Evolutionary conservation across 139 green algal species (phyloP), one percentile per base, ranked within the genome.

Genomic region (Chlamydomonas schloesseri): DNA sequence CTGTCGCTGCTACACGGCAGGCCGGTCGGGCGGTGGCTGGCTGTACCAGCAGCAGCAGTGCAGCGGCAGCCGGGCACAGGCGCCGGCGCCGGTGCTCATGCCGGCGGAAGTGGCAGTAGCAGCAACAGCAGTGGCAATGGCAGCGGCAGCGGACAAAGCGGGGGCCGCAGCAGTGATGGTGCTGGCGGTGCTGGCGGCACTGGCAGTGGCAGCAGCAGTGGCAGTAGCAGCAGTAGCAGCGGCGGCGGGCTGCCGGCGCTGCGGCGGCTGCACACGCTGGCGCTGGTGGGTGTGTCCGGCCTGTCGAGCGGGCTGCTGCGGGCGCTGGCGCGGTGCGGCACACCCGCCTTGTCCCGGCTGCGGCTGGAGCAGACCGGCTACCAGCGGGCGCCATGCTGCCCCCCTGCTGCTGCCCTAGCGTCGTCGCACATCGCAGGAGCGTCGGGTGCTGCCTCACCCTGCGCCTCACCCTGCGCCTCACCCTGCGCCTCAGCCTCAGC

Each of bases 1-100:
- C 34, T 79, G 36, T 62, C 81, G 18, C 55, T 87, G 33, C 50
- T 87, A 34, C 71, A 79, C 81, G 81, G 81, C 67, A 68, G 42
- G 21, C n/a, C 47, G 4, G 0, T 69, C 79, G 79, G 31, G 50
- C 29, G 47, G 29, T 0, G 47, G 29, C 31, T 50, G 50, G 14
- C 50, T 0, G 15, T 2, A 50, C n/a, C 73, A 15, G 62, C 62
- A 17, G n/a, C 50, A 50, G 9, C 50, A 62, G 2, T 74, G 69
- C 33, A 53, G 69, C 18, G 34, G 33, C 69, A 14, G 69, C 33
- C 33, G 2, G 34, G 33, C 69, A 14, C n/a, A n/a, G n/a, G n/a
- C n/a, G n/a, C n/a, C n/a, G n/a, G n/a, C n/a, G n/a, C n/a, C n/a
- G n/a, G n/a, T n/a, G n/a, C n/a, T n/a, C n/a, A n/a, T n/a, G n/a